Base-by-base conservation (phyloP, 2,329 filamentous ascomycete species). In the Akanthomyces uredinophilus region DNA sequence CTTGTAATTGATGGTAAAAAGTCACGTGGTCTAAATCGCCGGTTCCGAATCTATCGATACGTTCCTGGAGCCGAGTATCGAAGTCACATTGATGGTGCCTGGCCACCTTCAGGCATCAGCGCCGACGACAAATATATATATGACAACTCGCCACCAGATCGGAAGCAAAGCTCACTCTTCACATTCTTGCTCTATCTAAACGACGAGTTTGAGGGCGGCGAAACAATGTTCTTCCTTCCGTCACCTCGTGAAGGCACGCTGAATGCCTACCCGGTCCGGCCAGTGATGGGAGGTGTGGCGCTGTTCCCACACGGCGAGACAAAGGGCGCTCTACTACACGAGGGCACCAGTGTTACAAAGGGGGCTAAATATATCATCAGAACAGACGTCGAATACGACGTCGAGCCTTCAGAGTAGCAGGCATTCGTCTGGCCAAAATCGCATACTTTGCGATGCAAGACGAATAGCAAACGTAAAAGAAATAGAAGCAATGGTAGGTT, bases 11-110 rank as follows among this genome's bases (percentile, higher is more conserved):
- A 79, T 16, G 87, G 87, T 0, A 83, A 82, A 41, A 70, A 77
- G 24, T 85, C 83, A 0, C 78, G 87, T 5, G 87, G 88, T 0
- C 76, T 91, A 61, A 91, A 91, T 67, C 78, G 88, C 1, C 81
- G 88, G 6, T 91, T 90, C 74, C 80, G 88, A 20, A 87, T 90
- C 0, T 91, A 91, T 65, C 79, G 88, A 67, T 91, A 91, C 63
- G 87, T 90, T 0, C 87, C 87, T 1, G 87, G 87, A 1, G 88
- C 88, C 0, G 88, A 90, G 70, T 91, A 91, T 68, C 78, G 88
- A 8, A 85, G 83, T 63, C 88, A 90, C 66, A 89, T 91, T 63
- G 79, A 91, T 66, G 88, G 88, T 8, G 88, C 87, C 0, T 91
- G 88, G 88, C 88, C 88, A 14, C 87, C 88, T 0, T 90, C 87